Percentiles rank a stretch among this genome's conserved stretches.
These are phyloP conservation scores for Kitagawia praeruptora DNA, from an alignment of 129 eudicot genomes.

Conservation along the genomic window DNA sequence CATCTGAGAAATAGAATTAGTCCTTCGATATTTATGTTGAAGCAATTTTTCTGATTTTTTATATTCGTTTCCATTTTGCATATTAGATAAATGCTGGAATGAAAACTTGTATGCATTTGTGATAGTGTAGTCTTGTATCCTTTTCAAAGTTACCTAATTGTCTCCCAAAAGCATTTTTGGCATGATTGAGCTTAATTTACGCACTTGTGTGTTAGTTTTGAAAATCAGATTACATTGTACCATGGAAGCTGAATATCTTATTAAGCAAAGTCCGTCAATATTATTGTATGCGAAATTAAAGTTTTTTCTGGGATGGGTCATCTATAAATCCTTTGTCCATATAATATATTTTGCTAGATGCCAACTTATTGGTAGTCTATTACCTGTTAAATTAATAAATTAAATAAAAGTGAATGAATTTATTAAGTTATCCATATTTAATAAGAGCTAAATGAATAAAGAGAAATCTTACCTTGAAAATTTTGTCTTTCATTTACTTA, in stretches of 20 bases:
- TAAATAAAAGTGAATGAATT: too few relatives aligned
- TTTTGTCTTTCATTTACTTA: background rate
- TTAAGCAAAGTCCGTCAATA: too few relatives aligned
- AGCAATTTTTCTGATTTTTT: too few relatives aligned
- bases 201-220: background rate
- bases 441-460: background rate
- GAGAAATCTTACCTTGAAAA: background rate
- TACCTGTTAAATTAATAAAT: too few relatives aligned
- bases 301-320: background rate
- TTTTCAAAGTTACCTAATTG: background rate
- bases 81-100: background rate
- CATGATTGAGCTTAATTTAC: background rate
- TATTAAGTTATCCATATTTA: too few relatives aligned
- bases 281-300: background rate
- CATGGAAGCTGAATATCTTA: background rate
- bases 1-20: background rate
- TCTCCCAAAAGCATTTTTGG: background rate
- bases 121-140: background rate
- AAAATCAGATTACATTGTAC: background rate
- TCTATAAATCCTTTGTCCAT: background rate
- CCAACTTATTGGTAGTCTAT: too few relatives aligned
- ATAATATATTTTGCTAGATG: background rate
- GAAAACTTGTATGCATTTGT: background rate
- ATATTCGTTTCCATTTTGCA: background rate
- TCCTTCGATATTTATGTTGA: too few relatives aligned